These are phyloP conservation scores for Gossypium turneri DNA, from an alignment of 345 rosid genomes.

Conservation along the genomic window DNA sequence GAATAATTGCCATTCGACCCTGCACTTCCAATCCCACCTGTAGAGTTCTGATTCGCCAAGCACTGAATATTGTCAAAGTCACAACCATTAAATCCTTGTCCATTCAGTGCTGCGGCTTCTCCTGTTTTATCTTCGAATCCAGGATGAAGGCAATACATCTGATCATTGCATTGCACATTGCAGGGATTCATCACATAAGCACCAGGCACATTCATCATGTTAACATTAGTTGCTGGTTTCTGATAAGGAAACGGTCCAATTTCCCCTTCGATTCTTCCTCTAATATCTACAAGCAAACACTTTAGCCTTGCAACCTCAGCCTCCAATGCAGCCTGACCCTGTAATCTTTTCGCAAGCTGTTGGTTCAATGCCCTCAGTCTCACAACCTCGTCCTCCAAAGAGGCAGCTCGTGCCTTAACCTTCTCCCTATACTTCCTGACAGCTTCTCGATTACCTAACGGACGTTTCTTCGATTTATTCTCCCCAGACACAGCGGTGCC, in stretches of 20 bases:
- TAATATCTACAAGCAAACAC: constrained; percentile 91
- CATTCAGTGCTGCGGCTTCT: constrained; percentile 44
- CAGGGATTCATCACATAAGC: constrained; percentile 79
- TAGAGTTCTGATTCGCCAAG: constrained; percentile 50
- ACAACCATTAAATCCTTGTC: constrained; percentile 49
- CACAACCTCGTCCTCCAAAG: constrained; percentile 81
- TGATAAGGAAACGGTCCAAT: constrained; percentile 95
- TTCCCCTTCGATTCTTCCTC: constrained; percentile 97
- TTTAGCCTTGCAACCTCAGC: constrained; percentile 87
- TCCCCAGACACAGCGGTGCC: constrained; percentile 74
- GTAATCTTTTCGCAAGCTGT: constrained; percentile 81
- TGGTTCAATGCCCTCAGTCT: constrained; percentile 72
- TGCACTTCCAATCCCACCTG: constrained; percentile 39
- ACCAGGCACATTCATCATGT: constrained; percentile 32
- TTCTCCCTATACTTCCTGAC: constrained; percentile 95
- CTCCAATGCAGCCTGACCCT: constrained; percentile 83
- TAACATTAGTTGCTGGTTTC: constrained; percentile 42
- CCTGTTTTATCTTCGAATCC: constrained; percentile 45
- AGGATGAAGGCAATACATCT: constrained; percentile 61
- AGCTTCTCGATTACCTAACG: constrained; percentile 79
- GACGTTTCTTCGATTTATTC: constrained; percentile 64
- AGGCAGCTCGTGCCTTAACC: constrained; percentile 94
- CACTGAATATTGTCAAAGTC: constrained; percentile 71
- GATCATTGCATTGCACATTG: constrained; percentile 67
- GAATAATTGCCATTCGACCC: constrained; percentile 40